Evolutionary conservation across 768 basidiomycete species (phyloP), one percentile per base, ranked within the genome.

Genomic region (Suillus alpinus): DNA sequence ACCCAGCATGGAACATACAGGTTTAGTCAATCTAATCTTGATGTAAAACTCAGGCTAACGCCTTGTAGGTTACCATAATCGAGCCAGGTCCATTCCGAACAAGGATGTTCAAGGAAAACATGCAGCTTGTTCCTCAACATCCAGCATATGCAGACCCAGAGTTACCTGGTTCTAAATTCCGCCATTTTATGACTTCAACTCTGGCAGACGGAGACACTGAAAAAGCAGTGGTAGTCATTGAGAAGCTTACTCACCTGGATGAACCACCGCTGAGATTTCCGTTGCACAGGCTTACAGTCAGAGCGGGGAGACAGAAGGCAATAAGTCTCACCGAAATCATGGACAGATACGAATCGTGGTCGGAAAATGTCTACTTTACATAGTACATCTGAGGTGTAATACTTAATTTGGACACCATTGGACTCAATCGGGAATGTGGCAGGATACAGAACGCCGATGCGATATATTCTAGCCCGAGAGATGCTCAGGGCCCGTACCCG

Each of bases 1-100:
- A 71, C 44, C 74, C 70, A 1, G 59, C 53, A 12, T 73, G 72
- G 71, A 71, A 70, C 57, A 71, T 73, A 63, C 69, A 73, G 61
- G 71, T 67, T 14, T 39, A 26, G 58, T 37, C 41, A 18, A n/a
- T 34, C 32, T 32, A 8, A 32, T 20, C 18, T 34, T 4, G 20
- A 29, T 14, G 13, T n/a, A 23, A 3, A 26, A 50, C 23, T 34
- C 36, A 3, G 5, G n/a, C 47, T 59, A 7, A 59, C 2, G 51
- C 12, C 29, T 18, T 8, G 12, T 13, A 61, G 61, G 37, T 56
- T 20, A 58, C 55, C 29, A 36, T 56, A 57, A 2, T 65, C 40
- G 50, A 60, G 9, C 57, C 57, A 7, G 59, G 66, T 44, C 70
- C 68, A 34, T 64, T 68, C 61, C 49, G 41, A 18, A 70, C 61